Evolutionary conservation across 106 monocot species (phyloP), one percentile per base, ranked within the genome.

Genomic region (Dactylorhiza incarnata): DNA sequence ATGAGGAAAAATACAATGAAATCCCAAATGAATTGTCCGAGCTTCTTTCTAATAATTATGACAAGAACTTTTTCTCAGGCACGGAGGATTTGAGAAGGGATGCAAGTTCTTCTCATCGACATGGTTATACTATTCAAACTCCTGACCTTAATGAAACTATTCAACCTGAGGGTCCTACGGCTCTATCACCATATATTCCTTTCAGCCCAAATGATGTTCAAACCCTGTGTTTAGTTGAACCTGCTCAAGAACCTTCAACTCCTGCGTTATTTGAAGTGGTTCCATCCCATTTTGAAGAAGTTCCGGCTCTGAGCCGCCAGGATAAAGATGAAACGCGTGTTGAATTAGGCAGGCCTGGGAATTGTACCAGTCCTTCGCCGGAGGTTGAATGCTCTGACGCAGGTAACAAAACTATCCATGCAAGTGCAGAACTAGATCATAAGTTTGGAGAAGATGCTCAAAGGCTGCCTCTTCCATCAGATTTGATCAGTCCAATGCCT

Each of bases 261-360:
- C 91, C 96, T 77, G 90, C 85, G n/a, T 84, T 95, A 58, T 73
- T 92, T 65, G 92, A 90, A 77, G 84, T 82, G n/a, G 83, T 80
- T 51, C 79, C 80, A 71, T 85, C 85, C 45, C 84, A 71, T 71
- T 54, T 82, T 54, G 88, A 92, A 51, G 87, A 86, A 74, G 75
- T 76, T 77, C 81, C 81, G 61, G 77, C 72, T 63, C 78, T 79
- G 49, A 84, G 81, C 81, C 84, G 75, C 4, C 85, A 71, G n/a
- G 56, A 78, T 49, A 84, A 78, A 81, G 68, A 9, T 26, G 75
- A 78, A 53, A 72, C 75, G 48, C 65, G 73, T 74, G 46, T 74
- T 73, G 91, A 92, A 76, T 67, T 25, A 48, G 43, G 19, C 11
- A 79, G 74, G 19, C 47, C 17, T 81, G 77, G 49, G 47, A 23